Evolutionary conservation across 768 basidiomycete genomes (phyloP).

Genomic region (Kwoniella dejecticola): DNA sequence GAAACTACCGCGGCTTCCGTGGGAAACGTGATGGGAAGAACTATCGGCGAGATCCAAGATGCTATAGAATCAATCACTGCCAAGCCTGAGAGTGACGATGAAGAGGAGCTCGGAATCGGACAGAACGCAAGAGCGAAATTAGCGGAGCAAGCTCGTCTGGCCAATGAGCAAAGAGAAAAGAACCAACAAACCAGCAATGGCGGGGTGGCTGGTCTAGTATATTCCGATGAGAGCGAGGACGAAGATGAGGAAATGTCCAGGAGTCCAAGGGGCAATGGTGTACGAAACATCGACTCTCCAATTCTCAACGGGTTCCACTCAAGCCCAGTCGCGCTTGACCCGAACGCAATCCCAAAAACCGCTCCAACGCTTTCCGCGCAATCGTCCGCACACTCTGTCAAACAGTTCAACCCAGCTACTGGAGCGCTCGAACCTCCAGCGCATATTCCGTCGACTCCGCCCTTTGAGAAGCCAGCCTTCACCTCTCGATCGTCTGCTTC

Average conservation of each 20-base stretch:
- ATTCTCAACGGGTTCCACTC: constrained; percentile 16
- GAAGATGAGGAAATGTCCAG: constrained; percentile 58
- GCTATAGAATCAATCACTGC: constrained; percentile 82
- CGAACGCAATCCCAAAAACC: constrained; percentile 12
- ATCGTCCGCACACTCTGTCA: background rate
- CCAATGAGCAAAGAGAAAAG: constrained; percentile 51
- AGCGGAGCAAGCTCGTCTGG: constrained; percentile 55
- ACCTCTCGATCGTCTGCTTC: constrained; percentile 2
- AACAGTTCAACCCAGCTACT: constrained; percentile 1
- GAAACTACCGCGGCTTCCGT: constrained; percentile 28
- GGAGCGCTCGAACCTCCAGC: constrained; percentile 32
- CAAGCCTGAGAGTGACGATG: constrained; percentile 57
- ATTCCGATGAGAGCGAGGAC: constrained; percentile 60
- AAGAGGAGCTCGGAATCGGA: constrained; percentile 40
- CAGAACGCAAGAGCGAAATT: constrained; percentile 53
- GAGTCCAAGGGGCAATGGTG: background rate
- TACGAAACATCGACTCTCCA: background rate
- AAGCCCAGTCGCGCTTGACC: constrained; percentile 1
- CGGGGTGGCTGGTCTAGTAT: constrained; percentile 52
- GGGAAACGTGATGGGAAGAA: constrained; percentile 70
- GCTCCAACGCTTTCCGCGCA: constrained; percentile 5
- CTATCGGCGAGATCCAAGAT: constrained; percentile 84
- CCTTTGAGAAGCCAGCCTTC: constrained; percentile 9
- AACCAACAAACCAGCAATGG: constrained; percentile 34
- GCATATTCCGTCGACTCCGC: constrained; percentile 29